phyloP scores from a whole-genome alignment of 352 stramenopile species.

The Globisporangium perplexum region DNA sequence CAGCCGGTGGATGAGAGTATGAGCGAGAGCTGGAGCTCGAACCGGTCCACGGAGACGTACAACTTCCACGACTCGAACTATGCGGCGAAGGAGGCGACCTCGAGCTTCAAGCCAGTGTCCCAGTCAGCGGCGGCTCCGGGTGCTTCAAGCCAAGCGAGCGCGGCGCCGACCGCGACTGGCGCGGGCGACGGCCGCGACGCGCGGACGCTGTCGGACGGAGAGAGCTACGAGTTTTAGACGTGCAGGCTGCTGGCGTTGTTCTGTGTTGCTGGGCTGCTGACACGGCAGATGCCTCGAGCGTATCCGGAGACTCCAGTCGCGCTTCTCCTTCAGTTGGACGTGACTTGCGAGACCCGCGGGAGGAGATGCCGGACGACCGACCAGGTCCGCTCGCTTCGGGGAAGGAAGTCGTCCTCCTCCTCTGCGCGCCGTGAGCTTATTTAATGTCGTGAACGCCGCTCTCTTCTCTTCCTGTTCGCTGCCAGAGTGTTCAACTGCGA shows the following conservation, averaged over 20 bases:
- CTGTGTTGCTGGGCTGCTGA: not conserved
- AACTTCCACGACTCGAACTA: slow-evolving; percentile 30
- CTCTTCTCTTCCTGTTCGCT: too few species aligned
- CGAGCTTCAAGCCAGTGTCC: not conserved
- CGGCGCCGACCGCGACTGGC: not conserved
- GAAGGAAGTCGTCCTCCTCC: too few species aligned
- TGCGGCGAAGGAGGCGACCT: not conserved
- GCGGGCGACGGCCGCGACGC: slow-evolving; percentile 14
- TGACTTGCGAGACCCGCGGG: too few species aligned
- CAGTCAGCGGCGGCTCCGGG: not conserved
- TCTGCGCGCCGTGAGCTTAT: too few species aligned
- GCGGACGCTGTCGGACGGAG: slow-evolving; percentile 49
- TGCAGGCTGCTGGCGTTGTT: not conserved
- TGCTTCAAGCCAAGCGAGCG: not conserved
- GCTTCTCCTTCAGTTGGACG: too few species aligned
- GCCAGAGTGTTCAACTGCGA: too few species aligned
- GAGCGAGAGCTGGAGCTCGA: slow-evolving; percentile 9
- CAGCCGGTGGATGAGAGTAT: not conserved
- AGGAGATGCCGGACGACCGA: too few species aligned
- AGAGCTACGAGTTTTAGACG: slow-evolving; percentile 72
- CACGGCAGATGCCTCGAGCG: not conserved
- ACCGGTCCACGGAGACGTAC: slow-evolving; percentile 31
- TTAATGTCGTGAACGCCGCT: too few species aligned
- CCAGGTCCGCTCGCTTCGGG: too few species aligned
- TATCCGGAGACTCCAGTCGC: too few species aligned